Evolutionary conservation across 768 basidiomycete species (phyloP).

Genomic region (Exsudoporus frostii): DNA sequence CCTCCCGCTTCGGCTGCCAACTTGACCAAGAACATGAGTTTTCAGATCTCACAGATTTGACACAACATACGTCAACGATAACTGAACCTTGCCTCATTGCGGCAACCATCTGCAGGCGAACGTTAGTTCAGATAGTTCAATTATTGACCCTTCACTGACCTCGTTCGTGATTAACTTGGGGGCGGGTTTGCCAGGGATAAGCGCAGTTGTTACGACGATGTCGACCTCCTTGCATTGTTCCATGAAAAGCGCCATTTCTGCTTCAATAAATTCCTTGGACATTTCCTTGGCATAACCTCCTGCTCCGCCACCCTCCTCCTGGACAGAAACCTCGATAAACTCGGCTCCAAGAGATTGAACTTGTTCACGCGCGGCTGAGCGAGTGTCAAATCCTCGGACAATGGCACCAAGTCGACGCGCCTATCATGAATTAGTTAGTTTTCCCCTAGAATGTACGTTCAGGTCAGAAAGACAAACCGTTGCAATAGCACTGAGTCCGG

Average conservation of each 20-base stretch:
- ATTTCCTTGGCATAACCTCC: conserved; percentile 90
- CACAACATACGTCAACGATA: conserved; percentile 58
- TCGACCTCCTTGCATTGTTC: conserved; percentile 88
- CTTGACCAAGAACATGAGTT: conserved; percentile 22
- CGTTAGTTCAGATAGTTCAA: conserved; percentile 5
- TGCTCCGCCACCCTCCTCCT: conserved; percentile 79
- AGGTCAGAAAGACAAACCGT: conserved; percentile 48
- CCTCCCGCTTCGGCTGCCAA: conserved; percentile 84
- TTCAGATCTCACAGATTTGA: not conserved
- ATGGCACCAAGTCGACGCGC: conserved; percentile 83
- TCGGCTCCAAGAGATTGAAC: conserved; percentile 89
- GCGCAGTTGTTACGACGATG: conserved; percentile 83
- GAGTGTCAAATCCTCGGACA: conserved; percentile 85
- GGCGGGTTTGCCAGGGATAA: conserved; percentile 84
- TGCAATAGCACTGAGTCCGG: conserved; percentile 83
- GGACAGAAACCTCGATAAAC: conserved; percentile 75
- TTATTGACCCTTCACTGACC: conserved; percentile 20
- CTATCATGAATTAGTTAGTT: conserved; percentile 33
- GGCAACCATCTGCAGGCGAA: conserved; percentile 57
- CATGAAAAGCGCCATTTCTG: conserved; percentile 86
- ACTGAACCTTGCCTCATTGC: conserved; percentile 94
- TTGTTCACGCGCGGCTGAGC: conserved; percentile 82
- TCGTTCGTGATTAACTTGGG: conserved; percentile 81
- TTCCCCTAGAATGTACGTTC: not conserved
- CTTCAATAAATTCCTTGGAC: conserved; percentile 86